Evolutionary conservation across 768 basidiomycete genomes (phyloP).

Genomic region (Holtermanniella nyarrowii): DNA sequence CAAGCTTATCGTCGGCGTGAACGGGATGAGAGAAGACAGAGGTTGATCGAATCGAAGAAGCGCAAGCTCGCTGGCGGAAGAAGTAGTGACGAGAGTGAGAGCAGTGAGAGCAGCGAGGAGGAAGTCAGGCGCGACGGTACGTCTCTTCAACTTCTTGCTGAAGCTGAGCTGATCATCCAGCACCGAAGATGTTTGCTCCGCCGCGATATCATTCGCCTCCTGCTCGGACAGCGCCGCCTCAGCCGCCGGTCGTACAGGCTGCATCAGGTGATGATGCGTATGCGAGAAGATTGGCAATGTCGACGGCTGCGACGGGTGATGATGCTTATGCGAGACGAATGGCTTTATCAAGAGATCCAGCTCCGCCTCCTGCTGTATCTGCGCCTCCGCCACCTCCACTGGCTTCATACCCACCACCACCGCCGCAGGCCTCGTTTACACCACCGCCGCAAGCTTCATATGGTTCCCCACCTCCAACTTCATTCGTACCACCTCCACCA

Average conservation of each 20-base stretch:
- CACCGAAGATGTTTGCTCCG: constrained; percentile 27
- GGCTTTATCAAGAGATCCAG: constrained; percentile 7
- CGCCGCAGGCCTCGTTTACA: neutral
- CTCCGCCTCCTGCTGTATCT: constrained; percentile 4
- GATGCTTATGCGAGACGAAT: constrained; percentile 14
- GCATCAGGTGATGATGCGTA: constrained; percentile 32
- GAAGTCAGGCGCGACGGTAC: constrained; percentile 35
- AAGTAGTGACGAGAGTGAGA: constrained; percentile 25
- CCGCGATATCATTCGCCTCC: constrained; percentile 12
- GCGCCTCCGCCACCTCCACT: neutral
- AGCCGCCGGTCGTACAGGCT: constrained; percentile 3
- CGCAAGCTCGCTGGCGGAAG: constrained; percentile 17
- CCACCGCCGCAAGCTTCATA: constrained; percentile 1
- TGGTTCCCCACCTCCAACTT: neutral
- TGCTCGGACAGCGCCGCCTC: neutral
- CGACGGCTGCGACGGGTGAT: constrained; percentile 5
- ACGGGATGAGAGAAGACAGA: constrained; percentile 25
- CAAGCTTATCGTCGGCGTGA: constrained; percentile 30
- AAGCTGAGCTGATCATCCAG: constrained; percentile 4
- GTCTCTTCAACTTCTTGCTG: constrained; percentile 5
- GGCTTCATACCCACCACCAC: constrained; percentile 1
- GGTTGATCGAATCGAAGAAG: constrained; percentile 22
- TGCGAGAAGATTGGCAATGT: constrained; percentile 26
- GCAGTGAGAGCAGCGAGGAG: constrained; percentile 36
- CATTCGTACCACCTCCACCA: constrained; percentile 1